Evolutionary conservation across 2,329 filamentous ascomycete genomes (phyloP).

Genomic region (Apiospora pterosperma): DNA sequence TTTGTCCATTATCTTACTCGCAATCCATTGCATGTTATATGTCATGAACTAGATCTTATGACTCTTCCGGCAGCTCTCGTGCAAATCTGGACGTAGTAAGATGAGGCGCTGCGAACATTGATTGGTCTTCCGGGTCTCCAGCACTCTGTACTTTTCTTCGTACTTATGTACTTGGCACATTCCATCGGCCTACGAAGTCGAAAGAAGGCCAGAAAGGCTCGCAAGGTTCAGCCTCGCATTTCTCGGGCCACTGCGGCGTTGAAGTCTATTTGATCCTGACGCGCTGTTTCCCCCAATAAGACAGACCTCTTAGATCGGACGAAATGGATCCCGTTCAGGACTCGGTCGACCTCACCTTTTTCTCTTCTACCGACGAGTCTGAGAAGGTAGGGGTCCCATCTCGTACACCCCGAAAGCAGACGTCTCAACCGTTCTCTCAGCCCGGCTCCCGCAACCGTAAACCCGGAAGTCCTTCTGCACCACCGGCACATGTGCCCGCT

Average conservation of each 20-base stretch:
- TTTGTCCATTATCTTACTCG: background rate
- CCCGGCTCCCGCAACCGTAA: slow-evolving; percentile 17
- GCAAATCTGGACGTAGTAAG: background rate
- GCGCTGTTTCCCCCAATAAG: background rate
- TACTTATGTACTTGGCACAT: background rate
- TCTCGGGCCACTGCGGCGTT: background rate
- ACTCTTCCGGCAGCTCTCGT: background rate
- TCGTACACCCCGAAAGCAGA: slow-evolving; percentile 10
- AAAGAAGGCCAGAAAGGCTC: background rate
- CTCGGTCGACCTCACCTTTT: slow-evolving; percentile 14
- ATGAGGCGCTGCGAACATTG: background rate
- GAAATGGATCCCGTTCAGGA: slow-evolving; percentile 4
- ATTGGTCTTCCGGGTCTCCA: background rate
- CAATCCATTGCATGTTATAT: background rate
- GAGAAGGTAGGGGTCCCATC: slow-evolving; percentile 16
- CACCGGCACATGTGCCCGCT: slow-evolving; percentile 11
- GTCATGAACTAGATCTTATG: background rate
- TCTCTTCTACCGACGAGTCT: slow-evolving; percentile 21
- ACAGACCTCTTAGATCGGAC: background rate
- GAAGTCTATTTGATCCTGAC: background rate
- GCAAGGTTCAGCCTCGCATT: background rate
- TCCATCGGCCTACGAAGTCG: background rate
- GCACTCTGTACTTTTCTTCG: no score
- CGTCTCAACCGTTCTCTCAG: slow-evolving; percentile 12
- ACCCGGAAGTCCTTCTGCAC: slow-evolving; percentile 16